These are phyloP conservation scores for Gryganskiella cystojenkinii DNA, from an alignment of 192 early-diverging fungal species.

Conservation along the genomic window DNA sequence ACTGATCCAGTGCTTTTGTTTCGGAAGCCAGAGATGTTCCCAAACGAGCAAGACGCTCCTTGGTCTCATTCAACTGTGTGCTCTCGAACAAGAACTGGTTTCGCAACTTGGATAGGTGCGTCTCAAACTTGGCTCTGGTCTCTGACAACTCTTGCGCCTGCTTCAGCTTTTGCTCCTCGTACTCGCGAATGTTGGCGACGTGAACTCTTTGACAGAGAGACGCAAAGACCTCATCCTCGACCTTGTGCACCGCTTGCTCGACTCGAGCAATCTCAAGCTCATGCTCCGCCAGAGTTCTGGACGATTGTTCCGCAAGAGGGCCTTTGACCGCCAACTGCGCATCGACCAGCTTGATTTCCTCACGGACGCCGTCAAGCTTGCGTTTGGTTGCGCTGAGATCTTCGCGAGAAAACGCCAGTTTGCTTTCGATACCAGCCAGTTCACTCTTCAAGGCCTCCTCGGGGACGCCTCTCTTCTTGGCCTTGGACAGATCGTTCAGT, in stretches of 20 bases:
- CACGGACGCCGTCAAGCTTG: conserved; percentile 69
- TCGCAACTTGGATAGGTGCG: conserved; percentile 79
- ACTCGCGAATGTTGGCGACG: conserved; percentile 85
- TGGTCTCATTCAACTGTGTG: conserved; percentile 71
- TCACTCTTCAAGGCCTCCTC: conserved; percentile 70
- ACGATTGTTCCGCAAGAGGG: conserved; percentile 39
- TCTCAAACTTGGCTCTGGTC: conserved; percentile 78
- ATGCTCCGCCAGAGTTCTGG: conserved; percentile 43
- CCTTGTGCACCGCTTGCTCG: conserved; percentile 57
- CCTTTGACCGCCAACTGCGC: conserved; percentile 35
- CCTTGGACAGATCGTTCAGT: conserved; percentile 76
- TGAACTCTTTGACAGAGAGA: conserved; percentile 81
- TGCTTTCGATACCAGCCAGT: conserved; percentile 69
- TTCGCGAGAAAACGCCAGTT: conserved; percentile 68
- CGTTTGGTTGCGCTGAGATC: conserved; percentile 65
- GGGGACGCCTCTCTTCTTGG: conserved; percentile 72
- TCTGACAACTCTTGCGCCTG: conserved; percentile 79
- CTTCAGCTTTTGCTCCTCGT: conserved; percentile 80
- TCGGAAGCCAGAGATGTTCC: conserved; percentile 59
- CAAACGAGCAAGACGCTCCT: conserved; percentile 69
- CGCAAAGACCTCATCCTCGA: conserved; percentile 80
- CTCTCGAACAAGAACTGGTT: conserved; percentile 85
- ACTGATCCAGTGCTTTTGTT: conserved; percentile 40
- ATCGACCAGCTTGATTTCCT: conserved; percentile 67
- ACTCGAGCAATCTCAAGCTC: conserved; percentile 48